phyloP scores from a whole-genome alignment of 2,329 filamentous ascomycete genomes.

The Calonectria ilicicola region DNA sequence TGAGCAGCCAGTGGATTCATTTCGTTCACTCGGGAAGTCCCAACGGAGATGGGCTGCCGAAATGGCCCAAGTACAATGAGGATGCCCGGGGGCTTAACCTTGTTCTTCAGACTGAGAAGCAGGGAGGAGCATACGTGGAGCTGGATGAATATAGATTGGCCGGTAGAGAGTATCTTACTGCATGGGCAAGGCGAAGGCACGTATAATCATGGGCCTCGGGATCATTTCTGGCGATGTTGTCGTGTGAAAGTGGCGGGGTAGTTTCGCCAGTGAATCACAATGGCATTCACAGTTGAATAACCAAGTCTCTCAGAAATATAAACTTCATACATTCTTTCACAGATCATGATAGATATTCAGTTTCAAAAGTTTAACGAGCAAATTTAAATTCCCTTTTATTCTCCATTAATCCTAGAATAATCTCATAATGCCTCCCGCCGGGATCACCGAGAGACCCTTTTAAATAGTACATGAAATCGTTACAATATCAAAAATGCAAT shows the following conservation, averaged over 20 bases:
- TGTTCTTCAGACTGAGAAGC: neutral
- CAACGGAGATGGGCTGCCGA: neutral
- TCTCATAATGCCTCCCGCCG: neutral
- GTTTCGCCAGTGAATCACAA: too few relatives aligned
- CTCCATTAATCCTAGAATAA: neutral
- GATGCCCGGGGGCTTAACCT: neutral
- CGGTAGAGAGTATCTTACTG: neutral
- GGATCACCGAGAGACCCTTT: neutral
- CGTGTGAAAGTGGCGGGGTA: too few relatives aligned
- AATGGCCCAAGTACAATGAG: neutral
- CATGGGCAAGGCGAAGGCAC: neutral
- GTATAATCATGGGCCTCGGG: neutral
- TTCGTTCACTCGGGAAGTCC: neutral
- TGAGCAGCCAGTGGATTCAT: constrained; percentile 4
- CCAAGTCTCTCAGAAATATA: too few relatives aligned
- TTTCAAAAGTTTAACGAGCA: too few relatives aligned
- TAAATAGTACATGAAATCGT: neutral
- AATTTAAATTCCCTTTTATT: neutral
- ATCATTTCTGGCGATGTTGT: too few relatives aligned
- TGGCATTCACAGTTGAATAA: too few relatives aligned
- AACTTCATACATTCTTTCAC: too few relatives aligned
- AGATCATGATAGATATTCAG: too few relatives aligned
- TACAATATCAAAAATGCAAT: neutral
- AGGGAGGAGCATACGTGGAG: neutral
- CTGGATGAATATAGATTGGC: neutral